phyloP scores from a whole-genome alignment of 768 basidiomycete species.

The Russula sp. region DNA sequence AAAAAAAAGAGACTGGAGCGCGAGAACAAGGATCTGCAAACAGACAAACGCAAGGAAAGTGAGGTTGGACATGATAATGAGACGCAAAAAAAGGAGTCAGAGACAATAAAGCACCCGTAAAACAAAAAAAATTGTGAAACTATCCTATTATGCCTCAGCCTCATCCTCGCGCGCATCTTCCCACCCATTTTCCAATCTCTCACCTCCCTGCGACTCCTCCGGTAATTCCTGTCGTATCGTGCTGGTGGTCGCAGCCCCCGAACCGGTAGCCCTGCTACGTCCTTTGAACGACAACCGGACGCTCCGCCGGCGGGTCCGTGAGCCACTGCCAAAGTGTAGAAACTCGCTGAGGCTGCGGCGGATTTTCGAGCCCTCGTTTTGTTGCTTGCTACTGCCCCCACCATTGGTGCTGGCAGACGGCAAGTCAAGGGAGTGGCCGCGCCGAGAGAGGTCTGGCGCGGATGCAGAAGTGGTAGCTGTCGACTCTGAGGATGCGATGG shows the following conservation, averaged over 20 bases:
- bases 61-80: no score
- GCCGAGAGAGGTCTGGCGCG: constrained; percentile 2
- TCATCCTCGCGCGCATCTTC: neutral
- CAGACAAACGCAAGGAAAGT: no score
- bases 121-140: no score
- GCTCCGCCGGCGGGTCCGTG: constrained; percentile 8
- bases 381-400: neutral
- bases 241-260: neutral
- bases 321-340: neutral
- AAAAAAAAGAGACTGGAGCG: no score
- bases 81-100: no score
- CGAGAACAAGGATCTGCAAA: no score
- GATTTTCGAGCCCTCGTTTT: neutral
- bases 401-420: neutral
- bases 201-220: neutral
- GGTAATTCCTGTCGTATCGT: neutral
- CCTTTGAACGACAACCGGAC: neutral
- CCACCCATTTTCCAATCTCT: neutral
- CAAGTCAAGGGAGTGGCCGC: constrained; percentile 16
- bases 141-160: no score
- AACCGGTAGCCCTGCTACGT: neutral
- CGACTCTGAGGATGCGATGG: neutral
- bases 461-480: neutral
- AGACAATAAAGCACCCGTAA: no score
- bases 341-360: constrained; percentile 14